Evolutionary conservation across 208 protist species (phyloP).

Genomic region (Crithidia expoeki): DNA sequence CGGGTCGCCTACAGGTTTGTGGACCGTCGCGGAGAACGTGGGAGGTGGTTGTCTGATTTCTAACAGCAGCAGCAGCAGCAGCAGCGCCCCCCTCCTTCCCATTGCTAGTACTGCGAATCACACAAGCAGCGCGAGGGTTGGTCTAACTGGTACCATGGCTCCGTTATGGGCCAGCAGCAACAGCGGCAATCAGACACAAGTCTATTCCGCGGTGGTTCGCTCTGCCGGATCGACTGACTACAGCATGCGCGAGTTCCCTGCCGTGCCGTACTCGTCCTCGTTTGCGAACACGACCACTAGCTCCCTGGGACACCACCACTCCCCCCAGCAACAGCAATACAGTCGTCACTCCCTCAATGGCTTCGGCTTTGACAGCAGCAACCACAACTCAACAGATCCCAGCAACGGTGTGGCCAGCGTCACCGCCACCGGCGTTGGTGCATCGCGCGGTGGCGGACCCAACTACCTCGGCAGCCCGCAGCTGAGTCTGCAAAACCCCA

Average conservation of each 20-base stretch:
- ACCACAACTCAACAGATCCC: background rate
- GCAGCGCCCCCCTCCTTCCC: background rate
- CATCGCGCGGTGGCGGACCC: slow-evolving; percentile 11
- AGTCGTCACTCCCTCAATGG: background rate
- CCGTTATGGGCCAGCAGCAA: background rate
- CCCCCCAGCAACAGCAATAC: background rate
- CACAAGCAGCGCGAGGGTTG: background rate
- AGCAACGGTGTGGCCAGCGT: background rate
- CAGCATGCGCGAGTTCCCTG: slow-evolving; percentile 12
- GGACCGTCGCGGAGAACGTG: slow-evolving; percentile 5
- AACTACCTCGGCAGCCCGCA: slow-evolving; percentile 23
- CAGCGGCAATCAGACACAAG: background rate
- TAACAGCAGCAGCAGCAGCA: background rate
- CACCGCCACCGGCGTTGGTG: background rate
- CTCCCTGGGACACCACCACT: background rate
- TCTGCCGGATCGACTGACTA: slow-evolving; percentile 5
- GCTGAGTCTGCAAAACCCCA: slow-evolving; percentile 14
- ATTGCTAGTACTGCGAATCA: too few species aligned
- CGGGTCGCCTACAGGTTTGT: slow-evolving; percentile 11
- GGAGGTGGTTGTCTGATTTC: background rate
- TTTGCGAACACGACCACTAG: background rate
- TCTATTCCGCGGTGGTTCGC: background rate
- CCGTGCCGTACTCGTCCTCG: background rate
- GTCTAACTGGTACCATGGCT: background rate
- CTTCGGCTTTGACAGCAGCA: background rate